Evolutionary conservation across 2,329 filamentous ascomycete genomes (phyloP).

Genomic region (Fusarium tricinctum): DNA sequence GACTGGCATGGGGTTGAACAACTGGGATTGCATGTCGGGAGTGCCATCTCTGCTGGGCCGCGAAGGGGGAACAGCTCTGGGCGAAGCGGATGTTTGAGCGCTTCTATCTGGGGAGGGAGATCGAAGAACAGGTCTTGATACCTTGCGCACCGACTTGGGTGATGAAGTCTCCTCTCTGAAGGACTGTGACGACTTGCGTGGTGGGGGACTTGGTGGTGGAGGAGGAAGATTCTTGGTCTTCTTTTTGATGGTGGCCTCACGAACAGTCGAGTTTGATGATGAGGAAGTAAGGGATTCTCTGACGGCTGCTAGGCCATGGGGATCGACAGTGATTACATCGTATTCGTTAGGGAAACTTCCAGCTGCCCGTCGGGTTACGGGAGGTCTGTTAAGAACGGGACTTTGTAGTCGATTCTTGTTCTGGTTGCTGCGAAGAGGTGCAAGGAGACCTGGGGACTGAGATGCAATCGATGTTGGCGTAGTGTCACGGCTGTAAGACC

Average conservation of each 20-base stretch:
- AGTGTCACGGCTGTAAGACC: slow-evolving; percentile 80
- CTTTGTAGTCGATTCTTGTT: slow-evolving; percentile 68
- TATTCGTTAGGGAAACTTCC: slow-evolving; percentile 67
- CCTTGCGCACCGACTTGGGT: slow-evolving; percentile 55
- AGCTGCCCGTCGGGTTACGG: slow-evolving; percentile 70
- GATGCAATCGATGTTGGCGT: slow-evolving; percentile 85
- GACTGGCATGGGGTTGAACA: slow-evolving; percentile 65
- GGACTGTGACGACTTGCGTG: slow-evolving; percentile 72
- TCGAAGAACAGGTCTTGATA: slow-evolving; percentile 49
- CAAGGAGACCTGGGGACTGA: slow-evolving; percentile 75
- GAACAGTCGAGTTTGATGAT: slow-evolving; percentile 78
- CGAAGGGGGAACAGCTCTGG: slow-evolving; percentile 62
- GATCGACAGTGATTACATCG: slow-evolving; percentile 62
- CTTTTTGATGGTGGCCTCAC: slow-evolving; percentile 62
- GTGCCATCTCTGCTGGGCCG: slow-evolving; percentile 79
- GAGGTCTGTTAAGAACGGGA: slow-evolving; percentile 69
- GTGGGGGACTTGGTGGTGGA: slow-evolving; percentile 71
- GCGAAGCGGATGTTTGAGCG: slow-evolving; percentile 46
- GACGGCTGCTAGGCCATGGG: slow-evolving; percentile 73
- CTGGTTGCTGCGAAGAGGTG: slow-evolving; percentile 61
- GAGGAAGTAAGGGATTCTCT: slow-evolving; percentile 80
- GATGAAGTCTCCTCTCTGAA: slow-evolving; percentile 60
- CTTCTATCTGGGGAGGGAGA: slow-evolving; percentile 54
- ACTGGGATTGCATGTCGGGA: slow-evolving; percentile 70
- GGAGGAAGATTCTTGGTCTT: slow-evolving; percentile 62